Percentiles rank a stretch among this genome's conserved stretches.
Evolutionary conservation across 1,139 yeast species (phyloP).

Genomic region (Yueomyces sp.): DNA sequence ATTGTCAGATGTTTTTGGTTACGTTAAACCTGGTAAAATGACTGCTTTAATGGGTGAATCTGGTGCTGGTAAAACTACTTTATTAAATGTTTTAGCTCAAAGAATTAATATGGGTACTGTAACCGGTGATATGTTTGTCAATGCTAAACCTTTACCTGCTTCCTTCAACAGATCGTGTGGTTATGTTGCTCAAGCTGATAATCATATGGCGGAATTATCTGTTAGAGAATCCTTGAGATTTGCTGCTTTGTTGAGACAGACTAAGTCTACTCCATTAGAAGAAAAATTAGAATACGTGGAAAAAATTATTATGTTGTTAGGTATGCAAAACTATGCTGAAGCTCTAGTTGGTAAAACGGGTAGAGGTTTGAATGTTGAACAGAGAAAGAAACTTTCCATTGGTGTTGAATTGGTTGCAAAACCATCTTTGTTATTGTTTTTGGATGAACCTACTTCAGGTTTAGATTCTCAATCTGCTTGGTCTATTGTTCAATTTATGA

Average conservation of each 20-base stretch:
- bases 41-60: slow-evolving; percentile 53
- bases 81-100: slow-evolving; percentile 39
- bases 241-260: slow-evolving; percentile 49
- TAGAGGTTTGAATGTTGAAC: slow-evolving; percentile 53
- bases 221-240: slow-evolving; percentile 43
- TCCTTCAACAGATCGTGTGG: slow-evolving; percentile 44
- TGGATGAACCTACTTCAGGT: slow-evolving; percentile 51
- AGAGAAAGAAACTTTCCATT: slow-evolving; percentile 52
- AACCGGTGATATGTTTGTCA: slow-evolving; percentile 43
- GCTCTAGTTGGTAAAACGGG: slow-evolving; percentile 47
- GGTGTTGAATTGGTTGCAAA: slow-evolving; percentile 51
- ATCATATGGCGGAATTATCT: slow-evolving; percentile 37
- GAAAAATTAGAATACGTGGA: slow-evolving; percentile 51
- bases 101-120: slow-evolving; percentile 38
- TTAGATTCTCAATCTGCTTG: slow-evolving; percentile 48
- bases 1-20: slow-evolving; percentile 48
- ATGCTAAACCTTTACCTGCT: slow-evolving; percentile 32
- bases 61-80: slow-evolving; percentile 52
- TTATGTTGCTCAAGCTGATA: slow-evolving; percentile 48
- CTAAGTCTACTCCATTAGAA: slow-evolving; percentile 32
- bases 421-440: slow-evolving; percentile 38
- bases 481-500: slow-evolving; percentile 41
- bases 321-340: slow-evolving; percentile 51
- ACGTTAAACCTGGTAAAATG: slow-evolving; percentile 52
- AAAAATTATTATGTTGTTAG: slow-evolving; percentile 40